phyloP scores from a whole-genome alignment of 345 rosid genomes.

The Arabis alpina region DNA sequence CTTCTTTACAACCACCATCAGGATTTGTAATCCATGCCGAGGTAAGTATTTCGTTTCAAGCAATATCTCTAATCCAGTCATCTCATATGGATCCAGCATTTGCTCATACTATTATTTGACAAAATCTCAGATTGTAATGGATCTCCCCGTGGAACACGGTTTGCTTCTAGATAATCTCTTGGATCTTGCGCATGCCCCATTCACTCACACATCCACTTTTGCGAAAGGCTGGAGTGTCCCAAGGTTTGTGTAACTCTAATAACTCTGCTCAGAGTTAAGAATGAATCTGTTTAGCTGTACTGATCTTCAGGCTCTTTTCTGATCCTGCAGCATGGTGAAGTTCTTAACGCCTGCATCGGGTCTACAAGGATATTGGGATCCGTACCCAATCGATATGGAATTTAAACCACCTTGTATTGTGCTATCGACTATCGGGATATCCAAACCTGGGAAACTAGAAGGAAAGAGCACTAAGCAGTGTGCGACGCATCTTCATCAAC shows the following conservation, averaged over 20 bases:
- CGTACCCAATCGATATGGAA: conserved; percentile 98
- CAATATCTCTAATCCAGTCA: neutral
- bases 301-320: neutral
- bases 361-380: conserved; percentile 97
- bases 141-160: conserved; percentile 98
- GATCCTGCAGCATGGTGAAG: conserved; percentile 73
- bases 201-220: conserved; percentile 94
- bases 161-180: conserved; percentile 91
- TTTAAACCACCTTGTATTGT: conserved; percentile 97
- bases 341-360: conserved; percentile 90
- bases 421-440: conserved; percentile 91
- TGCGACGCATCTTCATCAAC: conserved; percentile 93
- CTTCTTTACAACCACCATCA: conserved; percentile 82
- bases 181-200: conserved; percentile 98
- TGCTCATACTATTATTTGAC: conserved; percentile 2
- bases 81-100: neutral
- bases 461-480: conserved; percentile 78
- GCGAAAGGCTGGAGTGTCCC: conserved; percentile 99
- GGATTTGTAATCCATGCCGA: conserved; percentile 94
- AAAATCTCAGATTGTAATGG: conserved; percentile 81
- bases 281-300: neutral
- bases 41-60: conserved; percentile 48
- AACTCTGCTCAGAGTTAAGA: neutral
- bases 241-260: conserved; percentile 56
- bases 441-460: conserved; percentile 92